A percentile compares a stretch with the other conserved stretches of the same genome.
phyloP scores from a whole-genome alignment of 805 yeast species.

The Cyberlindnera galapagoensis region DNA sequence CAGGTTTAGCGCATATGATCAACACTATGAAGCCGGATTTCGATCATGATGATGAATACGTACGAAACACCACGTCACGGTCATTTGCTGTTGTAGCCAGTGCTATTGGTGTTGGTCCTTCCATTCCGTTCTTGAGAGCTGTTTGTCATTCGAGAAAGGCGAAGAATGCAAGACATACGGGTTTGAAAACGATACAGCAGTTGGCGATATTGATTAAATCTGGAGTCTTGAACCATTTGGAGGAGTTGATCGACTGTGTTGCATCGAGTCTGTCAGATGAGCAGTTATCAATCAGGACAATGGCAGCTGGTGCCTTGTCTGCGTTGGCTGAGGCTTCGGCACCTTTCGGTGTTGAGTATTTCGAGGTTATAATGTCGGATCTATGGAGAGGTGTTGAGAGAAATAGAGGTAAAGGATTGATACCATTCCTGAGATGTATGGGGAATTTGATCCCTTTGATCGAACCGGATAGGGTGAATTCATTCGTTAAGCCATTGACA shows the following conservation, averaged over 20 bases:
- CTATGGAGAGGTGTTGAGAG: conserved; percentile 73
- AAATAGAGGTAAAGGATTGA: conserved; percentile 72
- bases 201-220: conserved; percentile 63
- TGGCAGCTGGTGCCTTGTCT: conserved; percentile 66
- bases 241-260: conserved; percentile 57
- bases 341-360: conserved; percentile 89
- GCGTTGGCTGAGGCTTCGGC: conserved; percentile 73
- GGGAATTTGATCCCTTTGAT: conserved; percentile 80
- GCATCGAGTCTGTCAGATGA: conserved; percentile 57
- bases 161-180: conserved; percentile 83
- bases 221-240: conserved; percentile 68
- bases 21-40: conserved; percentile 74
- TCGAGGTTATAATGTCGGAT: conserved; percentile 62
- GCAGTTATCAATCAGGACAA: conserved; percentile 56
- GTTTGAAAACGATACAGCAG: conserved; percentile 70
- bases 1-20: conserved; percentile 78
- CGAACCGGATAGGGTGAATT: conserved; percentile 76
- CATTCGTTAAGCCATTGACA: conserved; percentile 72
- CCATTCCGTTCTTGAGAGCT: conserved; percentile 78
- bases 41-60: conserved; percentile 75
- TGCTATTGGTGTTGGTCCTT: conserved; percentile 62
- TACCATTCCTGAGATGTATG: conserved; percentile 70
- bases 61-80: conserved; percentile 68
- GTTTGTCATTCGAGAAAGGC: conserved; percentile 70
- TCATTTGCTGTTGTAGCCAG: conserved; percentile 80